Base-by-base conservation (phyloP, 257 asterid genomes). In the Ilex asprella region DNA sequence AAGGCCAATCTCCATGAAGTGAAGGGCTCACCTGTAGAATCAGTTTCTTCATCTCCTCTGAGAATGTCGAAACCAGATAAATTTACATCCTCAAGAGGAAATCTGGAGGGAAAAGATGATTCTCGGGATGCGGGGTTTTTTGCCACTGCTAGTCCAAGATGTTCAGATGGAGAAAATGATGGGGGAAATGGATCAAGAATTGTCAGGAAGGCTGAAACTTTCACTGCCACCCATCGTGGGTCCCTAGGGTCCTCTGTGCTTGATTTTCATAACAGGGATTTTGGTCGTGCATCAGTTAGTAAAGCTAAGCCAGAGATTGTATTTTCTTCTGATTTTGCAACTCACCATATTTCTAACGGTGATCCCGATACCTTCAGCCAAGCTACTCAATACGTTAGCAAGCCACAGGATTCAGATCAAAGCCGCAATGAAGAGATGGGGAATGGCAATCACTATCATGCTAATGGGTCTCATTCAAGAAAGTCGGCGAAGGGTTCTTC, bases 41-140 rank as follows among this genome's bases (percentile, higher is more conserved):
- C 99, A 46, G 97, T 90, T 61, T 90, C 99, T 64, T 94, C 97
- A 46, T 94, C 99, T 69, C 99, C 99, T 75, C 73, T 81, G 67
- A 81, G 87, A 73, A 62, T 69, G 61, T 55, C 80, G 31, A 73
- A 59, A 53, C 67, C 62, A 46, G 91, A 82, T 66, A 83, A 78
- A 69, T 59, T 74, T 66, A 46, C 81, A 55, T 76, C 80, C 51
- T 51, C 75, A 31, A 75, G 73, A 67, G 84, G 72, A 75, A 78
- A 68, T 54, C 67, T 69, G 31, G 76, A 58, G n/a, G 77, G 71
- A 49, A 76, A 75, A 71, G 79, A 76, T 14, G 79, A 78, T 71
- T 60, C 67, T 69, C 81, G 73, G 64, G 90, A 84, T 65, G 75
- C 76, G 65, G 79, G 69, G 39, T 61, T 73, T 63, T 56, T 83